phyloP scores from a whole-genome alignment of 2,329 filamentous ascomycete genomes.

The Plectosphaerella plurivora region DNA sequence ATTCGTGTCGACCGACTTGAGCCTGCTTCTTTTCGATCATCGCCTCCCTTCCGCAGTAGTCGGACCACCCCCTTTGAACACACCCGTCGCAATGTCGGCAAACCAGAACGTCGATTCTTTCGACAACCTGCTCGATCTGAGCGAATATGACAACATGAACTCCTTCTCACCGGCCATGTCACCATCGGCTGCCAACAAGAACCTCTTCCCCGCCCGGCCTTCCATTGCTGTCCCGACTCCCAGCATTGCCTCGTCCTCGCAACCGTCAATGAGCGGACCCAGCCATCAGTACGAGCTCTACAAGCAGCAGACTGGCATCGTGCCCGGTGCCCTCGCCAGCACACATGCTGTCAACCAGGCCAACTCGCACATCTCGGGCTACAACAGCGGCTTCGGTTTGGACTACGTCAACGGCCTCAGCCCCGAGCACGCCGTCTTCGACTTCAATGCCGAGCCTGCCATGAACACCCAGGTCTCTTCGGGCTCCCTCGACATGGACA shows the following conservation, averaged over 20 bases:
- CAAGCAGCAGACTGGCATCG: conserved; percentile 91
- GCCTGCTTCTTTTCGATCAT: background rate
- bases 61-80: background rate
- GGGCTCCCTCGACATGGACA: conserved; percentile 62
- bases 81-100: conserved; percentile 1
- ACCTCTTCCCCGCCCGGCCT: conserved; percentile 44
- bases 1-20: background rate
- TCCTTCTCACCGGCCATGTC: conserved; percentile 59
- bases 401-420: conserved; percentile 50
- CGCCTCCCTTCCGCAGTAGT: no score
- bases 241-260: conserved; percentile 43
- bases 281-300: conserved; percentile 95
- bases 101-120: conserved; percentile 40
- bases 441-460: conserved; percentile 63
- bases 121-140: conserved; percentile 57
- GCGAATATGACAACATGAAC: conserved; percentile 55
- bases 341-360: conserved; percentile 73
- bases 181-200: conserved; percentile 48
- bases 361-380: conserved; percentile 48
- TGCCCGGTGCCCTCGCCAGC: conserved; percentile 75
- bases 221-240: conserved; percentile 50
- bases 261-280: conserved; percentile 67
- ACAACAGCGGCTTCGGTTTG: conserved; percentile 42
- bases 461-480: conserved; percentile 46
- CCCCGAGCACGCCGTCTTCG: conserved; percentile 62